Percentiles rank a stretch among this genome's conserved stretches.
Evolutionary conservation across 129 eudicot genomes (phyloP).

Genomic region (Arctium minus): DNA sequence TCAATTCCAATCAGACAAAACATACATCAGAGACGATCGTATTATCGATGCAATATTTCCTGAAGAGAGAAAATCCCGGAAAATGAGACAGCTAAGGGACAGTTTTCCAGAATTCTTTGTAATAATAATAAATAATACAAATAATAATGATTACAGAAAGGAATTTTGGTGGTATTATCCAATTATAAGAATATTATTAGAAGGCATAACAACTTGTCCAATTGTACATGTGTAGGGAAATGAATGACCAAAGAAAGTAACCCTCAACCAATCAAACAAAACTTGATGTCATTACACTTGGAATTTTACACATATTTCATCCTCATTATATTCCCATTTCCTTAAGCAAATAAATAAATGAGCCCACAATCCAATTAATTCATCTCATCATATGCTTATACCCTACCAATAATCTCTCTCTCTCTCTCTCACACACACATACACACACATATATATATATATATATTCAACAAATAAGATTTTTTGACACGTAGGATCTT

Average conservation of each 20-base stretch:
- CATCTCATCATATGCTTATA: not conserved
- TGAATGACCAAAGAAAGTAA: constrained; percentile 16
- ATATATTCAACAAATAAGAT: not conserved
- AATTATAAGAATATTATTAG: constrained; percentile 6
- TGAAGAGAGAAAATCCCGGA: not conserved
- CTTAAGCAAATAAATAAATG: constrained; percentile 14
- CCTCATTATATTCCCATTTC: constrained; percentile 10
- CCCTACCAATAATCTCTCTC: not conserved
- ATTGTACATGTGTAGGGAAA: constrained; percentile 16
- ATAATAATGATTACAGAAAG: not conserved
- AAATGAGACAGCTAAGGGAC: not conserved
- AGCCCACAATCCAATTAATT: constrained; percentile 16
- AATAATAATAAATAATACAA: not conserved
- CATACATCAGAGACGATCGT: not conserved
- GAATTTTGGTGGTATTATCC: not conserved
- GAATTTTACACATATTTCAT: constrained; percentile 6
- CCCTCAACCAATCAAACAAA: constrained; percentile 21
- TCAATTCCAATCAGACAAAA: not conserved
- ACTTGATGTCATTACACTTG: constrained; percentile 18
- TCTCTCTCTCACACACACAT: no score
- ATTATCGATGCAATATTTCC: not conserved
- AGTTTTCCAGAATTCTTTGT: not conserved
- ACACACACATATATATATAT: no score
- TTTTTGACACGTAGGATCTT: not conserved
- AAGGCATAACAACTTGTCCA: constrained; percentile 19